Conservation (phyloP, 2,329 filamentous ascomycete genomes). For the Aspergillus udagawae region DNA sequence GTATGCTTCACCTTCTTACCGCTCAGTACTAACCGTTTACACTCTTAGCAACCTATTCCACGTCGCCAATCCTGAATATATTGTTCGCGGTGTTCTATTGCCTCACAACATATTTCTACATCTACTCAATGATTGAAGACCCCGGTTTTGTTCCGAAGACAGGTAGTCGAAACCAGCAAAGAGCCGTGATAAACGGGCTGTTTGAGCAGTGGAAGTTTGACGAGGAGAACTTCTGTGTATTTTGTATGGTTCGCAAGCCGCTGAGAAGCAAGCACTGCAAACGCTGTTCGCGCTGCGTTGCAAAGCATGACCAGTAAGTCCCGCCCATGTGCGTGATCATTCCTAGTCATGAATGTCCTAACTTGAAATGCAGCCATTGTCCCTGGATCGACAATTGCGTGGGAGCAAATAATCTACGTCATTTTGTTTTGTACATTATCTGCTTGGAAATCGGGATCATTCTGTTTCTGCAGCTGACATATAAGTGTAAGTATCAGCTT, state of each 20-base stretch:
- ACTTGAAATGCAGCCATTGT: slow-evolving; percentile 65
- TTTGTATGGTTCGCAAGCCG: slow-evolving; percentile 90
- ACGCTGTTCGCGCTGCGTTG: slow-evolving; percentile 85
- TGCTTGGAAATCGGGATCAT: slow-evolving; percentile 72
- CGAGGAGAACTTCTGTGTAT: slow-evolving; percentile 87
- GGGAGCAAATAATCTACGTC: slow-evolving; percentile 90
- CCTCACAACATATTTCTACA: slow-evolving; percentile 80
- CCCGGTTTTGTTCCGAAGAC: slow-evolving; percentile 92
- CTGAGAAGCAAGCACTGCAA: slow-evolving; percentile 94
- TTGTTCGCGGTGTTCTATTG: slow-evolving; percentile 62
- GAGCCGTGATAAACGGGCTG: slow-evolving; percentile 81
- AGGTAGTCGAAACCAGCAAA: slow-evolving; percentile 83
- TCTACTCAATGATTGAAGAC: slow-evolving; percentile 78
- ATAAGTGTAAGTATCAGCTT: slow-evolving; percentile 59
- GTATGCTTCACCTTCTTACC: slow-evolving; percentile 21
- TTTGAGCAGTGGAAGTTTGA: slow-evolving; percentile 85
- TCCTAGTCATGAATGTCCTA: slow-evolving; percentile 1
- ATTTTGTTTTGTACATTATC: slow-evolving; percentile 89
- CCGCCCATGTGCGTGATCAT: not conserved
- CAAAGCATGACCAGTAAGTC: slow-evolving; percentile 91
- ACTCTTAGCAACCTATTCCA: slow-evolving; percentile 57
- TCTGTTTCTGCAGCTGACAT: slow-evolving; percentile 65
- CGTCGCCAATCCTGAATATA: slow-evolving; percentile 73
- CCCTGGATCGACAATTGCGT: slow-evolving; percentile 98
- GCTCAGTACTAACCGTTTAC: slow-evolving; percentile 5